phyloP scores from a whole-genome alignment of 2,329 filamentous ascomycete genomes.

The Colletotrichum truncatum region DNA sequence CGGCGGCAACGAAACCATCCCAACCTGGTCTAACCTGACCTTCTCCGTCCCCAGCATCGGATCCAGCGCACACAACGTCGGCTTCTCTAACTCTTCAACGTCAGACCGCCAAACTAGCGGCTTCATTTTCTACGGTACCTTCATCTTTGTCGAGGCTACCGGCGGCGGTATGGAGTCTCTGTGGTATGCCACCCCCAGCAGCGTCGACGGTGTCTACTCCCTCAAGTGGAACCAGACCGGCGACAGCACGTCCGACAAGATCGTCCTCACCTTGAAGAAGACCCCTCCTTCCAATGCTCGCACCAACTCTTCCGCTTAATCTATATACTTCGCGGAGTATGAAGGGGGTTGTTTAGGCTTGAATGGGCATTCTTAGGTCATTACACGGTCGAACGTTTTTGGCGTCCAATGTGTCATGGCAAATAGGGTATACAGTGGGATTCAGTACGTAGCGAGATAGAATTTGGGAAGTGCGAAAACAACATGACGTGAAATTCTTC shows the following conservation, averaged over 20 bases:
- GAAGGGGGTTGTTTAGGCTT: not conserved
- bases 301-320: not conserved
- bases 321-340: not conserved
- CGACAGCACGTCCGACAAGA: conserved; percentile 13
- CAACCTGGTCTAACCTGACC: conserved; percentile 36
- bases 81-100: conserved; percentile 27
- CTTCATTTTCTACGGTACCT: conserved; percentile 38
- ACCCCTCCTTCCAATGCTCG: conserved; percentile 24
- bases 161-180: conserved; percentile 27
- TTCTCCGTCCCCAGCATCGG: conserved; percentile 34
- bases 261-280: conserved; percentile 34
- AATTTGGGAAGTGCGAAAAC: not conserved
- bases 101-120: conserved; percentile 29
- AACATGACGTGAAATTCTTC: not conserved
- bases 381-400: not conserved
- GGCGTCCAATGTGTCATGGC: not conserved
- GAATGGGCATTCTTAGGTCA: not conserved
- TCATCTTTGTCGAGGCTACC: conserved; percentile 25
- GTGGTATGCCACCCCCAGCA: conserved; percentile 36
- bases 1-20: not conserved
- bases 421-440: not conserved
- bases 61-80: conserved; percentile 32
- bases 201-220: conserved; percentile 29
- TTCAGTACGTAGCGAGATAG: not conserved
- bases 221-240: conserved; percentile 36